Evolutionary conservation across 305 asterid genomes (phyloP).

Genomic region (Fraxinus velutina): DNA sequence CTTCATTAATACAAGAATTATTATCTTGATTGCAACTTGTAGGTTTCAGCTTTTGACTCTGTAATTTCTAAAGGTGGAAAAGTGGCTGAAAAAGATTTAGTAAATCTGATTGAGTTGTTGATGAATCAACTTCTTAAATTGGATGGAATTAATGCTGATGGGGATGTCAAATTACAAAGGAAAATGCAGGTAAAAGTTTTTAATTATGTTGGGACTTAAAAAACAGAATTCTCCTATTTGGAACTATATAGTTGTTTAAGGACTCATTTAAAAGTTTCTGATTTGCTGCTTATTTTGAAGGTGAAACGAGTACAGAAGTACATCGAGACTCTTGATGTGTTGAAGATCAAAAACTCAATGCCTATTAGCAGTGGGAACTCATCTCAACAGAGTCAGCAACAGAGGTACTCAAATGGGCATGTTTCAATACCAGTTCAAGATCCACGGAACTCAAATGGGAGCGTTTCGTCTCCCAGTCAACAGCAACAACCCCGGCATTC

Average conservation of each 20-base stretch:
- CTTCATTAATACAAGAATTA: background rate
- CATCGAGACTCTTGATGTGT: constrained; percentile 66
- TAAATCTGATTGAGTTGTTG: constrained; percentile 57
- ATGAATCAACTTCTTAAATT: constrained; percentile 77
- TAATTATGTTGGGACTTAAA: background rate
- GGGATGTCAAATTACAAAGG: constrained; percentile 73
- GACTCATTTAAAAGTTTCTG: background rate
- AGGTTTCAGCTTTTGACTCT: constrained; percentile 77
- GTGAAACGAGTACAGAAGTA: constrained; percentile 70
- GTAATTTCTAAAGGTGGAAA: constrained; percentile 61
- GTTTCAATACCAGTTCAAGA: constrained; percentile 24
- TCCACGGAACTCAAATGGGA: constrained; percentile 34
- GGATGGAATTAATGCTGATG: constrained; percentile 66
- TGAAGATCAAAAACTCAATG: constrained; percentile 59
- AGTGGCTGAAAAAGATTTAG: constrained; percentile 63
- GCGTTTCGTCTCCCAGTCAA: constrained; percentile 34
- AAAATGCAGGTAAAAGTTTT: constrained; percentile 61
- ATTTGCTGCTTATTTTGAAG: constrained; percentile 30
- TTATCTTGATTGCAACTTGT: constrained; percentile 17
- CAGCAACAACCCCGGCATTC: constrained; percentile 37
- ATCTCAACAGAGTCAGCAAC: constrained; percentile 22
- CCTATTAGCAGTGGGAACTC: constrained; percentile 31
- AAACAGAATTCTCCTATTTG: background rate
- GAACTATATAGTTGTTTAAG: too few relatives aligned
- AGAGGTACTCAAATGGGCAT: constrained; percentile 19